Evolutionary conservation across 305 asterid genomes (phyloP).

Genomic region (Rubia tinctorum): DNA sequence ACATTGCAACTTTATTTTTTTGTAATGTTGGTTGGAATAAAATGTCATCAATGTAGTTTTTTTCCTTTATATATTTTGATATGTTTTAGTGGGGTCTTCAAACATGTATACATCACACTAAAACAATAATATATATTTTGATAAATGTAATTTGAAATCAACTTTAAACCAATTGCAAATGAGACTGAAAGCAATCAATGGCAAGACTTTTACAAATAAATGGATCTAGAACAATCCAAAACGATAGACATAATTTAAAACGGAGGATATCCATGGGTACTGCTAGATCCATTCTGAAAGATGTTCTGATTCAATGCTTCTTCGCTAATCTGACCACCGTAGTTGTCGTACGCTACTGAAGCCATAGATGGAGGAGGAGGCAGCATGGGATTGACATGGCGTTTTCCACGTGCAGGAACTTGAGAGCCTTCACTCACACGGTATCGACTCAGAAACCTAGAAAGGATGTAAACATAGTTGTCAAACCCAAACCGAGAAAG

Average conservation of each 20-base stretch:
- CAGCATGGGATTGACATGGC: not conserved
- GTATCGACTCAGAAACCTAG: not conserved
- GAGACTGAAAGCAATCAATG: not conserved
- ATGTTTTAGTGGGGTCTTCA: too few species aligned
- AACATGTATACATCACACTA: not conserved
- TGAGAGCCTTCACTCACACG: not conserved
- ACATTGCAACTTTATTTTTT: too few species aligned
- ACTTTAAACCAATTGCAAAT: too few species aligned
- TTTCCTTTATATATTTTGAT: too few species aligned
- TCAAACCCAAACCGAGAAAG: constrained; percentile 13
- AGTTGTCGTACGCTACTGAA: not conserved
- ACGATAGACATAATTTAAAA: too few species aligned
- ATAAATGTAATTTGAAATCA: too few species aligned
- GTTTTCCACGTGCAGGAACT: not conserved
- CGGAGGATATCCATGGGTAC: not conserved
- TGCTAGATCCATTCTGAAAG: too few species aligned
- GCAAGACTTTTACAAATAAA: too few species aligned
- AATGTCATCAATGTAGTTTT: too few species aligned
- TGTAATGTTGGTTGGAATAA: too few species aligned
- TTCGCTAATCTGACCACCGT: not conserved
- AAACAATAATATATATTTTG: not conserved
- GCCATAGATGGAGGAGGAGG: too few species aligned
- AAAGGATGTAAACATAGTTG: constrained; percentile 6
- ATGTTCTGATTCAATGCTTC: not conserved
- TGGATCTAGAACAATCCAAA: not conserved